Evolutionary conservation across 2,329 filamentous ascomycete genomes (phyloP).

Genomic region (Malbranchea cinnamomea): DNA sequence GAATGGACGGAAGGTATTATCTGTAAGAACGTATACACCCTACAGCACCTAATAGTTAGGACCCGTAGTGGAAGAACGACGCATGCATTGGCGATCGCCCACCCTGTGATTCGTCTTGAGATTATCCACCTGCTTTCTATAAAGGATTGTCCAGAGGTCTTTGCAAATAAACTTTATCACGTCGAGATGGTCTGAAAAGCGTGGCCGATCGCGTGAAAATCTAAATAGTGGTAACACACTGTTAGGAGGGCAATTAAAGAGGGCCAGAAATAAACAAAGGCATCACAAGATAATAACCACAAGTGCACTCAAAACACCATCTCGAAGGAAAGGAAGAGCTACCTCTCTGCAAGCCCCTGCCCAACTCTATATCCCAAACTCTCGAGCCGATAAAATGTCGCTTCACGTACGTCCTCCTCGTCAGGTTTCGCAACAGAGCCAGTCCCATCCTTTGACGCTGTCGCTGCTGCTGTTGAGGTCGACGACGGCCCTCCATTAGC

Average conservation of each 20-base stretch:
- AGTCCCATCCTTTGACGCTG: neutral
- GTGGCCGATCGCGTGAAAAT: slow-evolving; percentile 51
- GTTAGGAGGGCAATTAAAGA: neutral
- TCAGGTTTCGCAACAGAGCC: slow-evolving; percentile 17
- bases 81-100: slow-evolving; percentile 15
- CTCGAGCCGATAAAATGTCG: slow-evolving; percentile 73
- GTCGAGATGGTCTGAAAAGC: slow-evolving; percentile 83
- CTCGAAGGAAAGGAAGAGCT: slow-evolving; percentile 6
- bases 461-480: slow-evolving; percentile 24
- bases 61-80: neutral
- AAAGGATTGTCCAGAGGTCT: slow-evolving; percentile 88
- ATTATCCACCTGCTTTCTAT: slow-evolving; percentile 96
- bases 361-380: slow-evolving; percentile 80
- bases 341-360: slow-evolving; percentile 83
- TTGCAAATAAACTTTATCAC: slow-evolving; percentile 99
- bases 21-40: slow-evolving; percentile 92
- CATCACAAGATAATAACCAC: neutral
- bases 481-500: slow-evolving; percentile 29
- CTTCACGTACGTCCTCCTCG: slow-evolving; percentile 66
- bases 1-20: slow-evolving; percentile 80
- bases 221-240: slow-evolving; percentile 11
- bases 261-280: neutral
- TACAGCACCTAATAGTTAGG: slow-evolving; percentile 22
- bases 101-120: slow-evolving; percentile 94
- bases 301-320: neutral